Evolutionary conservation across 2,329 filamentous ascomycete genomes (phyloP), one percentile per base, ranked within the genome.

Genomic region (Phyllosticta ampelicida): DNA sequence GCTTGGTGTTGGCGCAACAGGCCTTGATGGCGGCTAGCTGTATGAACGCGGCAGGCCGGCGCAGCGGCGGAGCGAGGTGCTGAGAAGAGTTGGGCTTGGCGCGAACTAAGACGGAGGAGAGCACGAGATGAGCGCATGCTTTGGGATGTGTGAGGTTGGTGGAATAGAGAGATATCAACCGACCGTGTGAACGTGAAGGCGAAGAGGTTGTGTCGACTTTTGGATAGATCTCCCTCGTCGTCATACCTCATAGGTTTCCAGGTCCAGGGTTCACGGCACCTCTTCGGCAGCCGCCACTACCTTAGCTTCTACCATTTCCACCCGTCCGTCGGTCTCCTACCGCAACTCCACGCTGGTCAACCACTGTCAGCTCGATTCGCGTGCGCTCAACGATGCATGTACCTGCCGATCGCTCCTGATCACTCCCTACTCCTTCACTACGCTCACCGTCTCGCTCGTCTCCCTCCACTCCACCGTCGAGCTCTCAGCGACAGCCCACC

Each of bases 91-190:
- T 63, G 62, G 13, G 66, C 60, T 50, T 62, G 56, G 62, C 53
- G 53, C 48, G 57, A 59, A 55, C 53, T 55, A 55, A 59, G 57
- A 53, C 69, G 65, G 53, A 67, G 60, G 26, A 68, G 48, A 29
- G 66, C 63, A 28, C 62, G 50, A 1, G 66, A 52, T 5, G 66
- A 56, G 48, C 59, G 63, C 70, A 72, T 71, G 28, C 28, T 53
- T 44, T 51, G 13, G 21, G 30, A n/a, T n/a, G 6, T 9, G 48
- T 19, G 48, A 21, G 48, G 19, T 23, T 51, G 19, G 48, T 20
- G 48, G n/a, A n/a, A n/a, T n/a, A 20, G 48, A 44, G 13, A 44
- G 36, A 44, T 44, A 44, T 44, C 36, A 44, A 44, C 13, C 6
- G 36, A 44, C 13, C 3, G 36, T 6, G 36, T 2, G 13, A 44